Evolutionary conservation across 192 early-diverging fungal species (phyloP).

Genomic region (Podila epigama): DNA sequence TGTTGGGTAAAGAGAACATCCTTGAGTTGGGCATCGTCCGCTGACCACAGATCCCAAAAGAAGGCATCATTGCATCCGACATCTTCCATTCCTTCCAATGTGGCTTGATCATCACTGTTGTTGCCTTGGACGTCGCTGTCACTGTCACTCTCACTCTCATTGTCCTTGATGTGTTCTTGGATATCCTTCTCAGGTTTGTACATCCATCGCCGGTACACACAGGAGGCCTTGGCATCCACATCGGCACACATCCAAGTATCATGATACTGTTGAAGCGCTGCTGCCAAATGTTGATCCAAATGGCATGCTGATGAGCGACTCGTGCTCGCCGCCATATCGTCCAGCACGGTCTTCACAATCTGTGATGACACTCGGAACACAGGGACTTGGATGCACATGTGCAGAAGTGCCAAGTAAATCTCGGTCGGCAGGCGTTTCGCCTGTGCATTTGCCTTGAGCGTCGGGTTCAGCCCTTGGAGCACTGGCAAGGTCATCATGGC

Average conservation of each 20-base stretch:
- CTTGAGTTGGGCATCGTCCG: slow-evolving; percentile 10
- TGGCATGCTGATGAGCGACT: neutral
- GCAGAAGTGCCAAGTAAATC: slow-evolving; percentile 25
- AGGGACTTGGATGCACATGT: slow-evolving; percentile 28
- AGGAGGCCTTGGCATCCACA: neutral
- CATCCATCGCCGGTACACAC: slow-evolving; percentile 1
- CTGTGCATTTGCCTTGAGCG: slow-evolving; percentile 21
- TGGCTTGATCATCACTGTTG: neutral
- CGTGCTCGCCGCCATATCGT: slow-evolving; percentile 12
- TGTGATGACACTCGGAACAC: slow-evolving; percentile 21
- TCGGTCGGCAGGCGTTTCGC: slow-evolving; percentile 19
- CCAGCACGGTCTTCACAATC: slow-evolving; percentile 32
- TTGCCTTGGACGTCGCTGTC: slow-evolving; percentile 1
- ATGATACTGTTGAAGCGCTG: slow-evolving; percentile 29
- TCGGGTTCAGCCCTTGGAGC: slow-evolving; percentile 36
- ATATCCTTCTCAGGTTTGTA: neutral
- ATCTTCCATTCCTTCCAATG: neutral
- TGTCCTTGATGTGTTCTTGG: neutral
- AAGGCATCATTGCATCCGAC: slow-evolving; percentile 25
- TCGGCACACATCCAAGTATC: slow-evolving; percentile 31
- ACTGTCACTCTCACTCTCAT: too few relatives aligned
- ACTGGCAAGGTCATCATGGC: neutral
- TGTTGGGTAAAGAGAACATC: slow-evolving; percentile 8
- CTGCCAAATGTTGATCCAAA: slow-evolving; percentile 31
- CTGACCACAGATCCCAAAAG: slow-evolving; percentile 38